Conservation (phyloP, 2,329 filamentous ascomycete species). For the Nigrograna mackinnonii region DNA sequence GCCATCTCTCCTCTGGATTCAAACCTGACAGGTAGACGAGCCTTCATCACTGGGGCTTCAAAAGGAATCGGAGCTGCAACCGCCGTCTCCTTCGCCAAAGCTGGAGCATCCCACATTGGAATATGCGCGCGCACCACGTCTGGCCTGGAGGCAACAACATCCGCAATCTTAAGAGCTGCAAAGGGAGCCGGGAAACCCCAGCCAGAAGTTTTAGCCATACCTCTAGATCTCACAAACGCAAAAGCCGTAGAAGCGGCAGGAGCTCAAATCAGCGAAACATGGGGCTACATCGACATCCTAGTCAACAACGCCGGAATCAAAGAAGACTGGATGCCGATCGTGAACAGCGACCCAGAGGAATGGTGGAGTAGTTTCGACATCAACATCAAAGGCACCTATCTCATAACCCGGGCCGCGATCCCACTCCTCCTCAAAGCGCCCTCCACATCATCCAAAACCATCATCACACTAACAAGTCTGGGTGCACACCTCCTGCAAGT, state of each 20-base stretch:
- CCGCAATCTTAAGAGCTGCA: slow-evolving; percentile 42
- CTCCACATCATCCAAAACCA: slow-evolving; percentile 14
- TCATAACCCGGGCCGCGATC: slow-evolving; percentile 49
- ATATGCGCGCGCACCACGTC: slow-evolving; percentile 55
- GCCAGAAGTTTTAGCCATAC: slow-evolving; percentile 43
- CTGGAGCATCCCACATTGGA: slow-evolving; percentile 58
- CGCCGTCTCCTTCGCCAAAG: slow-evolving; percentile 58
- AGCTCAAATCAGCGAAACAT: slow-evolving; percentile 25
- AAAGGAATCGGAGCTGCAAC: slow-evolving; percentile 58
- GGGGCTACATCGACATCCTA: slow-evolving; percentile 46
- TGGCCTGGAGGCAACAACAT: slow-evolving; percentile 32
- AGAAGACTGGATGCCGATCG: slow-evolving; percentile 27
- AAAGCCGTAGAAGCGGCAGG: slow-evolving; percentile 43
- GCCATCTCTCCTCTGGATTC: slow-evolving; percentile 49
- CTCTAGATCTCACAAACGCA: slow-evolving; percentile 48
- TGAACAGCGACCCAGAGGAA: slow-evolving; percentile 39
- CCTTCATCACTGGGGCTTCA: slow-evolving; percentile 61
- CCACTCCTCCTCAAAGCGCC: slow-evolving; percentile 44
- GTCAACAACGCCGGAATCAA: slow-evolving; percentile 53
- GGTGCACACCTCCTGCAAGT: slow-evolving; percentile 32
- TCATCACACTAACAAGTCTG: slow-evolving; percentile 53
- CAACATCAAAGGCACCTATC: slow-evolving; percentile 54
- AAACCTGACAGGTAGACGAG: slow-evolving; percentile 34
- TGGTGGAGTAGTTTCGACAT: slow-evolving; percentile 52
- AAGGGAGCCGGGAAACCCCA: slow-evolving; percentile 35